These are phyloP conservation scores for Alternaria novae-zelandiae DNA, from an alignment of 2,329 filamentous ascomycete species.

Conservation along the genomic window DNA sequence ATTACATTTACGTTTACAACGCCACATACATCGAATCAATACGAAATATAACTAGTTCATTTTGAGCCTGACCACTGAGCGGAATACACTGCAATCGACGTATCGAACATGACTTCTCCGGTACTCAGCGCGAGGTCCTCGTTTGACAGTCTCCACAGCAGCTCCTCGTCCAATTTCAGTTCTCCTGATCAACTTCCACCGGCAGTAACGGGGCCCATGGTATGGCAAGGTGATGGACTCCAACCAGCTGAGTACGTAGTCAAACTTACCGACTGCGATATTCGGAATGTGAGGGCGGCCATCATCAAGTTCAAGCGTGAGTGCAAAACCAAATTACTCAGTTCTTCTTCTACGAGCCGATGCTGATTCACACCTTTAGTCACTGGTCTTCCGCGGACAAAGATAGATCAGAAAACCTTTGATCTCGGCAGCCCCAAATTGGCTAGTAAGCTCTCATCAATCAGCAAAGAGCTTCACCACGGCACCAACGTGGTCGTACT, in stretches of 20 bases:
- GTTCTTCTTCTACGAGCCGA: not conserved
- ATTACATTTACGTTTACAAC: not conserved
- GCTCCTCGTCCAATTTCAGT: conserved; percentile 25
- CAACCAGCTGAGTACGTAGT: conserved; percentile 35
- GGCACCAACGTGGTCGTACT: conserved; percentile 40
- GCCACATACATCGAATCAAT: conserved; percentile 2
- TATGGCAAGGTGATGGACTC: conserved; percentile 41
- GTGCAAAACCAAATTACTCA: conserved; percentile 2
- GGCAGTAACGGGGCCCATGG: conserved; percentile 39
- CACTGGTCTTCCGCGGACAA: conserved; percentile 20
- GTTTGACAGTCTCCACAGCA: conserved; percentile 40
- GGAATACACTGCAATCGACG: not conserved
- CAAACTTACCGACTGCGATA: conserved; percentile 30
- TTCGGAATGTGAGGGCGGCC: conserved; percentile 40
- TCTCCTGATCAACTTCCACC: conserved; percentile 40
- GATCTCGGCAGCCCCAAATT: conserved; percentile 30
- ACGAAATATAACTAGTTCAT: not conserved
- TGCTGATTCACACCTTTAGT: conserved; percentile 15
- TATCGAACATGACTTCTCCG: conserved; percentile 30
- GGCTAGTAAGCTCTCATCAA: conserved; percentile 28
- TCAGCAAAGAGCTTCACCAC: conserved; percentile 40
- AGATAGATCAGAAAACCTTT: conserved; percentile 35
- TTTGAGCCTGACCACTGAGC: not conserved
- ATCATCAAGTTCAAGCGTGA: conserved; percentile 43
- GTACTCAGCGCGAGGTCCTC: conserved; percentile 39